A percentile compares a stretch with the other conserved stretches of the same genome.
Conservation (phyloP, 352 stramenopile species). For the Phytophthora fragariae region DNA sequence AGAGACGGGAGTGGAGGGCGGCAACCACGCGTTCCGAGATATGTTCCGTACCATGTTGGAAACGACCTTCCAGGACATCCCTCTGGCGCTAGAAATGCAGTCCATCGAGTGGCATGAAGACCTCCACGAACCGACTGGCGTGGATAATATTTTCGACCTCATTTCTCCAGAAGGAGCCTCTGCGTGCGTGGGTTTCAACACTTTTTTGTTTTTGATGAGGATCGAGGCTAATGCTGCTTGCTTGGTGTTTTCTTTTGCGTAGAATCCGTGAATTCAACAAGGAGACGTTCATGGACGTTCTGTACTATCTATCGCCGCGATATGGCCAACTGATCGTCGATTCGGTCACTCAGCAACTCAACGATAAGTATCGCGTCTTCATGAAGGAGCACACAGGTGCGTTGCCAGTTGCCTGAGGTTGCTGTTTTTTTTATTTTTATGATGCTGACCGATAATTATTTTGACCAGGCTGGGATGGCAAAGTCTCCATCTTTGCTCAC, state of each 20-base stretch:
- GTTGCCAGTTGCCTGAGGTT: background rate
- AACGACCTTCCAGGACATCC: conserved; percentile 84
- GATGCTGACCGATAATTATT: conserved; percentile 1
- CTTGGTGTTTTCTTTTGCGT: conserved; percentile 1
- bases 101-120: conserved; percentile 93
- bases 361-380: conserved; percentile 92
- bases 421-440: background rate
- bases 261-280: conserved; percentile 94
- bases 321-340: conserved; percentile 94
- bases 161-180: conserved; percentile 82
- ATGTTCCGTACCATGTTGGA: conserved; percentile 80
- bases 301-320: conserved; percentile 92
- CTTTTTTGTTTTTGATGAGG: background rate
- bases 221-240: background rate
- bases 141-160: conserved; percentile 87
- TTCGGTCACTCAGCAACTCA: conserved; percentile 89
- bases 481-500: conserved; percentile 92
- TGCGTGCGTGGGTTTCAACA: conserved; percentile 45
- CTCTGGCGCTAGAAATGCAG: conserved; percentile 86
- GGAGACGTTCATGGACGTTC: conserved; percentile 94
- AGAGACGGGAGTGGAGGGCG: conserved; percentile 71
- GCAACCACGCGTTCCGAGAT: conserved; percentile 83
- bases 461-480: conserved; percentile 77
- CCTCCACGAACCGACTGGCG: conserved; percentile 83
- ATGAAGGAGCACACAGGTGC: conserved; percentile 85